A percentile compares a stretch with the other conserved stretches of the same genome.
These are phyloP conservation scores for Auriculariales sp. DNA, from an alignment of 768 basidiomycete species.

Conservation along the genomic window DNA sequence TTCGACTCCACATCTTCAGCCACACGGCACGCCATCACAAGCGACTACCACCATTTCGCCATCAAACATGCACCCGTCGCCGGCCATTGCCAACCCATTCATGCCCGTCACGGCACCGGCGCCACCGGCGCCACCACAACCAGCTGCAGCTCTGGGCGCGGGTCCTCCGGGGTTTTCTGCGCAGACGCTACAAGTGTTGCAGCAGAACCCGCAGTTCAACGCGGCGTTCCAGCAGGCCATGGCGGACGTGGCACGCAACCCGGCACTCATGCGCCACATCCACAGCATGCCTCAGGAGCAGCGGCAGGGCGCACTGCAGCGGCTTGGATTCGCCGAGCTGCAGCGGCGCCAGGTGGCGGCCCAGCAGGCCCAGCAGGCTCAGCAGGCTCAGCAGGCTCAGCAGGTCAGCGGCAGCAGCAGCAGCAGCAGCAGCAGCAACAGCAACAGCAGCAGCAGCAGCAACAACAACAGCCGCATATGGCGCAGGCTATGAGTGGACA, in stretches of 20 bases:
- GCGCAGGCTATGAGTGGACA: no score
- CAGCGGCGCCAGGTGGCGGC: not conserved
- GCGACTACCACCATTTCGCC: no score
- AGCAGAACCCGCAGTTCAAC: not conserved
- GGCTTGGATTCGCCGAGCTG: not conserved
- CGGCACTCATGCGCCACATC: not conserved
- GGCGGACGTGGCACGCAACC: not conserved
- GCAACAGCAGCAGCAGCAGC: slow-evolving; percentile 12
- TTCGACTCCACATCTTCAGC: no score
- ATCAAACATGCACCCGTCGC: no score
- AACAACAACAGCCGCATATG: slow-evolving; percentile 7
- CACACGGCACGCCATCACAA: no score
- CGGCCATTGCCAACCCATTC: no score
- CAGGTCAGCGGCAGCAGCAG: slow-evolving; percentile 4
- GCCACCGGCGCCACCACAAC: no score
- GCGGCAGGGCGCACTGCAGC: not conserved
- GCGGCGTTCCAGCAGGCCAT: slow-evolving; percentile 4
- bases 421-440: slow-evolving; percentile 10
- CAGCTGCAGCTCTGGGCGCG: no score
- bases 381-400: slow-evolving; percentile 8
- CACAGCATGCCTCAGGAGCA: not conserved
- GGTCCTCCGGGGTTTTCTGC: no score
- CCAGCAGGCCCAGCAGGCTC: not conserved
- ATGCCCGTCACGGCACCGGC: no score
- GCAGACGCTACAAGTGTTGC: no score